These are phyloP conservation scores for Phtheirospermum japonicum DNA, from an alignment of 257 asterid genomes.

Conservation along the genomic window DNA sequence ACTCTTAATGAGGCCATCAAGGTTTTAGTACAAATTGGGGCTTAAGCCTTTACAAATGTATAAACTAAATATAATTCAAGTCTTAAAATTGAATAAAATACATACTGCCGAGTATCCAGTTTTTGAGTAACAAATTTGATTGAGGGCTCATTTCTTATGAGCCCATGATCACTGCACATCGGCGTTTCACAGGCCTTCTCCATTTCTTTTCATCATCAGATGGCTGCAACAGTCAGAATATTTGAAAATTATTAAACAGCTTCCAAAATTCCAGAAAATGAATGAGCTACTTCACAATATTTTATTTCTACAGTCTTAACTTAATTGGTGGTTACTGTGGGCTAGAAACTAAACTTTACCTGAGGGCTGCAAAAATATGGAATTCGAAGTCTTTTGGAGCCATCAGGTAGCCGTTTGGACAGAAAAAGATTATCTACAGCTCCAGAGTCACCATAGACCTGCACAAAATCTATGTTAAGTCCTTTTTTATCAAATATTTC, in stretches of 20 bases:
- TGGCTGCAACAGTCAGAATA: conserved; percentile 37
- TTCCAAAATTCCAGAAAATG: too few relatives aligned
- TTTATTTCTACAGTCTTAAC: not conserved
- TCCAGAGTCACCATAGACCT: conserved; percentile 48
- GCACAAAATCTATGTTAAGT: conserved; percentile 18
- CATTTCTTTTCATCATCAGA: conserved; percentile 43
- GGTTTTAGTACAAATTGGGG: not conserved
- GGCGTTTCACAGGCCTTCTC: conserved; percentile 48
- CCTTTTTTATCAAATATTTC: too few relatives aligned
- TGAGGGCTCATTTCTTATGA: conserved; percentile 17
- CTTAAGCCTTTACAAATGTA: too few relatives aligned
- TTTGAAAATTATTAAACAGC: too few relatives aligned
- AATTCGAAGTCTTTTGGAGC: conserved; percentile 80
- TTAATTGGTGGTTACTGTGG: not conserved
- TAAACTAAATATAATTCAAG: too few relatives aligned
- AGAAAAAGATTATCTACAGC: conserved; percentile 42
- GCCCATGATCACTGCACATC: conserved; percentile 44
- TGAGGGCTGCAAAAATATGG: conserved; percentile 58
- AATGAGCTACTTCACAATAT: too few relatives aligned
- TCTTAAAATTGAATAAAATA: conserved; percentile 18
- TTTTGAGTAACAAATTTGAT: not conserved
- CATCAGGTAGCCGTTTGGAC: conserved; percentile 82
- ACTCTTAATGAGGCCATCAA: not conserved
- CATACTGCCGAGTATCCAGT: not conserved
- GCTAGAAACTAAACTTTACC: conserved; percentile 37